Conservation (phyloP, 225 moss, liverwort and hornwort species). For the Antitrichia curtipendula region DNA sequence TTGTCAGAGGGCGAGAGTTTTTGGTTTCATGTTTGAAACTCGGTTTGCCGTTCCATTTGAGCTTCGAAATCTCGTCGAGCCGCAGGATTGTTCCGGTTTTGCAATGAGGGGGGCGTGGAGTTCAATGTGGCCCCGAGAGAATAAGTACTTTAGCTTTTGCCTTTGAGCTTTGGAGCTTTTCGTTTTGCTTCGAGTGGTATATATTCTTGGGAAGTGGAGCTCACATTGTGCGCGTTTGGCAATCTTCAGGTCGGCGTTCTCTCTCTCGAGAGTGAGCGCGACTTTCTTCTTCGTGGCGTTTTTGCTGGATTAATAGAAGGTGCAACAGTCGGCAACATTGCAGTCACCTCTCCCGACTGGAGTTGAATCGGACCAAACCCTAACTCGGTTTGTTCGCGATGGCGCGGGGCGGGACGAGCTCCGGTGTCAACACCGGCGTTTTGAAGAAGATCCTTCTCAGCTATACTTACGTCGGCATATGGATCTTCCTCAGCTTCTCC, state of each 20-base stretch:
- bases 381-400: slow-evolving; percentile 4
- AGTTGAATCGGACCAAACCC: slow-evolving; percentile 7
- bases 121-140: not conserved
- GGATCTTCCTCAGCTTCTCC: slow-evolving; percentile 88
- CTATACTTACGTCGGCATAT: slow-evolving; percentile 69
- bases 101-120: not conserved
- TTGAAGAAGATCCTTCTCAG: slow-evolving; percentile 62
- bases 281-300: not conserved
- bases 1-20: not conserved
- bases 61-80: not conserved
- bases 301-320: not conserved
- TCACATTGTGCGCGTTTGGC: not conserved
- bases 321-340: not conserved
- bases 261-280: not conserved
- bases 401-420: slow-evolving; percentile 34
- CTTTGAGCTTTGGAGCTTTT: not conserved
- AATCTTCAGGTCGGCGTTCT: not conserved
- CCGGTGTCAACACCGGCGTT: slow-evolving; percentile 1
- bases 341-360: not conserved
- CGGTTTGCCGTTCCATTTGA: not conserved
- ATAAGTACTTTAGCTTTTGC: not conserved
- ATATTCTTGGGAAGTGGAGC: not conserved
- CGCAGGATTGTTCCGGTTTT: not conserved
- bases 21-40: not conserved
- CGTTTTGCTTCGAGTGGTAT: not conserved